These are phyloP conservation scores for Clavispora fructus DNA, from an alignment of 805 yeast species.

Conservation along the genomic window DNA sequence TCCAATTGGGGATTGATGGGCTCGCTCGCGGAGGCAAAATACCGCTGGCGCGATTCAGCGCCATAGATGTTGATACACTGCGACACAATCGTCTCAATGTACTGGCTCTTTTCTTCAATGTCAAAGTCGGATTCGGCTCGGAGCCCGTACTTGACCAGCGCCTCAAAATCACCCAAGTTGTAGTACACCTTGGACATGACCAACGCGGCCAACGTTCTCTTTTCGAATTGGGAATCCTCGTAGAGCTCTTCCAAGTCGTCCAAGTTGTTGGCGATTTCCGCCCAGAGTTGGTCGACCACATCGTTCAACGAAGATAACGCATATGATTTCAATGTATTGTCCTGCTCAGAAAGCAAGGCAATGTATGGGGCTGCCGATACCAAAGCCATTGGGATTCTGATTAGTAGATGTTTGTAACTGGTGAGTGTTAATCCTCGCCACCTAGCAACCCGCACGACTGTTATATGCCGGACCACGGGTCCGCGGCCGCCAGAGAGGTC, in stretches of 20 bases:
- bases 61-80: slow-evolving; percentile 87
- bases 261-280: slow-evolving; percentile 90
- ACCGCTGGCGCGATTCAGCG: slow-evolving; percentile 48
- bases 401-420: neutral
- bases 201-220: slow-evolving; percentile 81
- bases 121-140: slow-evolving; percentile 79
- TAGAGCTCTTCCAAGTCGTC: slow-evolving; percentile 85
- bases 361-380: slow-evolving; percentile 89
- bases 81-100: slow-evolving; percentile 87
- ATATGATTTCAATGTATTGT: slow-evolving; percentile 67
- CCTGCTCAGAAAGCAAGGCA: slow-evolving; percentile 83
- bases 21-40: slow-evolving; percentile 16
- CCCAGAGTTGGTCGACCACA: slow-evolving; percentile 90
- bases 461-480: neutral
- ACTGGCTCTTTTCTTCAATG: slow-evolving; percentile 72
- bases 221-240: slow-evolving; percentile 75
- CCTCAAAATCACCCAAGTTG: slow-evolving; percentile 88
- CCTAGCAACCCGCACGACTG: slow-evolving; percentile 1
- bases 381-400: slow-evolving; percentile 41
- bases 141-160: slow-evolving; percentile 84
- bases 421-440: neutral
- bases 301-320: slow-evolving; percentile 79
- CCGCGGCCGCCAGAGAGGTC: too few species aligned
- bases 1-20: slow-evolving; percentile 58
- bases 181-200: slow-evolving; percentile 86